These are phyloP conservation scores for Auricularia auricula-judae DNA, from an alignment of 768 basidiomycete species.

Conservation along the genomic window DNA sequence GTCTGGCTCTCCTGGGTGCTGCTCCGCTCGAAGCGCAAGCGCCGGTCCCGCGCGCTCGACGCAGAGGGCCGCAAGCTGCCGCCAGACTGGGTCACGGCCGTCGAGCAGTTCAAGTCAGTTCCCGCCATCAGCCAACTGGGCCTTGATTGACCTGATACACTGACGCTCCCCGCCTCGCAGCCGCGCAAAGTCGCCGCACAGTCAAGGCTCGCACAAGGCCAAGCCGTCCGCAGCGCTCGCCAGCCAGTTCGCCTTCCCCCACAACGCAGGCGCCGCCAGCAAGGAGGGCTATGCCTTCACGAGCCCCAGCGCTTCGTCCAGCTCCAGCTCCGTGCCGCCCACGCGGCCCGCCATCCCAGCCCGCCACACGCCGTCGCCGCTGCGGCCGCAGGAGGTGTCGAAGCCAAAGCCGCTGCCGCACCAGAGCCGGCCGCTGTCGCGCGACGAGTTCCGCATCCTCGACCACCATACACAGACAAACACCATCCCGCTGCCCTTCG, in stretches of 20 bases:
- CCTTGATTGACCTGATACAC: not conserved
- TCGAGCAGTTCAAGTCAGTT: not conserved
- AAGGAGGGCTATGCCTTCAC: not conserved
- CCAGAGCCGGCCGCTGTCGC: not conserved
- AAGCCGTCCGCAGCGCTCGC: not conserved
- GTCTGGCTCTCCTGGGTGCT: slow-evolving; percentile 34
- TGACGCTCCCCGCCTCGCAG: not conserved
- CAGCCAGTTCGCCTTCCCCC: not conserved
- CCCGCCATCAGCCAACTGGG: not conserved
- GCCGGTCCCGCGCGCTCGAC: slow-evolving; percentile 4
- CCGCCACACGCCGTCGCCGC: not conserved
- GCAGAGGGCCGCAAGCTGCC: not conserved
- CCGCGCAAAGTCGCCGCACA: slow-evolving; percentile 1
- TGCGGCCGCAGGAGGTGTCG: not conserved
- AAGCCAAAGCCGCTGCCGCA: not conserved
- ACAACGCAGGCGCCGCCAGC: not conserved
- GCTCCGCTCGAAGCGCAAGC: slow-evolving; percentile 28
- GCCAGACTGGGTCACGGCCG: not conserved
- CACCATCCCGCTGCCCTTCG: not conserved
- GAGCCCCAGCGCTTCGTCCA: not conserved
- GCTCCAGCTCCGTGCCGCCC: not conserved
- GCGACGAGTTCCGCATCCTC: not conserved
- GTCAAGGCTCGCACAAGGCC: not conserved
- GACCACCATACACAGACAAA: not conserved
- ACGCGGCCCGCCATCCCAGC: not conserved